phyloP scores from a whole-genome alignment of 129 eudicot species.

The Lactuca sativa region DNA sequence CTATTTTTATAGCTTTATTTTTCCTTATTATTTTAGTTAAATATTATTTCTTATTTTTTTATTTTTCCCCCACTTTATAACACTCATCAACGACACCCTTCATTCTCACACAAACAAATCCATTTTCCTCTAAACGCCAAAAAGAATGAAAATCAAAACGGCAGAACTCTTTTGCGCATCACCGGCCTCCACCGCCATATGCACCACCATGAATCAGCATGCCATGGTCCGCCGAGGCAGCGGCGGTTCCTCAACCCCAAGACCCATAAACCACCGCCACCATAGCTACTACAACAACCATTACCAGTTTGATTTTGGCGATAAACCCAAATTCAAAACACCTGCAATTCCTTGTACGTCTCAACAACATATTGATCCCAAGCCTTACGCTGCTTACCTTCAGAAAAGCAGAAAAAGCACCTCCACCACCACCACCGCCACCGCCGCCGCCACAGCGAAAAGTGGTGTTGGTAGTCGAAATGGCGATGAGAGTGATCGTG shows the following conservation, averaged over 20 bases:
- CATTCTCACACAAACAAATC: conserved; percentile 25
- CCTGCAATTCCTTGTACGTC: conserved; percentile 40
- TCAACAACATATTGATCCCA: conserved; percentile 40
- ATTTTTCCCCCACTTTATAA: conserved; percentile 27
- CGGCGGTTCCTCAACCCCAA: conserved; percentile 11
- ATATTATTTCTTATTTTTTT: conserved; percentile 1
- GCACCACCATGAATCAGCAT: conserved; percentile 43
- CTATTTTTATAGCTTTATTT: conserved; percentile 10
- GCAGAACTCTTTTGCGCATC: conserved; percentile 47
- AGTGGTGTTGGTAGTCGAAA: neutral
- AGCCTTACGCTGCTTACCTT: conserved; percentile 31
- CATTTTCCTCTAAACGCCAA: neutral
- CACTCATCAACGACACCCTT: conserved; percentile 13
- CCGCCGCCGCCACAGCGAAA: neutral
- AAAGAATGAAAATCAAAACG: conserved; percentile 42
- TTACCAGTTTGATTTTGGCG: conserved; percentile 38
- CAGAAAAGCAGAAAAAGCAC: conserved; percentile 37
- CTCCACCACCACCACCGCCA: conserved; percentile 8
- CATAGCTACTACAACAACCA: conserved; percentile 33
- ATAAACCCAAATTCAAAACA: conserved; percentile 33
- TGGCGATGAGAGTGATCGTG: neutral
- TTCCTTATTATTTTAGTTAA: neutral
- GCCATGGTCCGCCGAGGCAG: conserved; percentile 38
- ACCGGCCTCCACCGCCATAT: conserved; percentile 53
- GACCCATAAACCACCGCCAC: conserved; percentile 29